phyloP scores from a whole-genome alignment of 2,329 filamentous ascomycete species.

The Drechslerella coelobrocha region DNA sequence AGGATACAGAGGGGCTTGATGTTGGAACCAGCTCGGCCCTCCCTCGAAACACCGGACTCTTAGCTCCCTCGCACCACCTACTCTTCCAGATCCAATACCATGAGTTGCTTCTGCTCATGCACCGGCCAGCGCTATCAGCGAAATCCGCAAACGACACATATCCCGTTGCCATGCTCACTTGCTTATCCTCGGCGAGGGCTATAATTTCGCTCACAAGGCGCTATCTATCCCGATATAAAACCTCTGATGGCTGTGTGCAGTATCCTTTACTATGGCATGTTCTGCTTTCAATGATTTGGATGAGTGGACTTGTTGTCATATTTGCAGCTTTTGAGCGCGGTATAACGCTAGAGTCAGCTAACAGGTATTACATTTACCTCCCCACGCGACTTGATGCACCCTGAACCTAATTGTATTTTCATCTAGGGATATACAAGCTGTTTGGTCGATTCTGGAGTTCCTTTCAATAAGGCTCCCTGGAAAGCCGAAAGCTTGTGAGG shows the following conservation, averaged over 20 bases:
- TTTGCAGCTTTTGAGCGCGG: constrained; percentile 35
- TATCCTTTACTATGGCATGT: constrained; percentile 36
- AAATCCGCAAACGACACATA: constrained; percentile 61
- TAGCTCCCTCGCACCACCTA: constrained; percentile 57
- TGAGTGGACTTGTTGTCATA: constrained; percentile 40
- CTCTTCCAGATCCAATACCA: constrained; percentile 62
- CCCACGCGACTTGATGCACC: background rate
- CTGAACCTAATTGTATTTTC: background rate
- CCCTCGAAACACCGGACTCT: constrained; percentile 8
- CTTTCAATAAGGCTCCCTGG: constrained; percentile 32
- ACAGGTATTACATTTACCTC: constrained; percentile 13
- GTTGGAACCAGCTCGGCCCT: constrained; percentile 31
- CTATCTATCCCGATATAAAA: constrained; percentile 52
- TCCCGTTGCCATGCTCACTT: constrained; percentile 63
- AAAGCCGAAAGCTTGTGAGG: constrained; percentile 43
- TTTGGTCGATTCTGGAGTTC: constrained; percentile 32
- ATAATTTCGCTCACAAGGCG: constrained; percentile 60
- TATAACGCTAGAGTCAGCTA: constrained; percentile 23
- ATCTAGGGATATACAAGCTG: constrained; percentile 31
- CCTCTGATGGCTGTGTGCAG: constrained; percentile 10
- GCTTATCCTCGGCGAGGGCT: constrained; percentile 63
- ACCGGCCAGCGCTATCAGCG: constrained; percentile 63
- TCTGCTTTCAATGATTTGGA: constrained; percentile 36
- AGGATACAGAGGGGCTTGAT: constrained; percentile 56
- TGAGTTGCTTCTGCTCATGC: constrained; percentile 63